Base-by-base conservation (phyloP, 306 rosid genomes). In the Vigna hirtella region DNA sequence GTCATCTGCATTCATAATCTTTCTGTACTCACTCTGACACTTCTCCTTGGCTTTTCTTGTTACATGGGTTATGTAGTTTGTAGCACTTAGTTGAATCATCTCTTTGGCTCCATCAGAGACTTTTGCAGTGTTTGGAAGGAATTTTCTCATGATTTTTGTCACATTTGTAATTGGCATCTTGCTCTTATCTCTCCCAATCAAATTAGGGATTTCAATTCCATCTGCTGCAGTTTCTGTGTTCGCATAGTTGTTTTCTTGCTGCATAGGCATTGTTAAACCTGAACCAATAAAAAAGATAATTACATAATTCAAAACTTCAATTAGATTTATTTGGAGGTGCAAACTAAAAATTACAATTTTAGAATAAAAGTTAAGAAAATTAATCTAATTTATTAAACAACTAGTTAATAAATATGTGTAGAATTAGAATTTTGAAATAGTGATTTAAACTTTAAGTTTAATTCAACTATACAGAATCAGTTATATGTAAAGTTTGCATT, bases 31-130 rank as follows among this genome's bases (percentile, higher is more conserved):
- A 0, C 22, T 30, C 10, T 53, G 2, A 7, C 70, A 53, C 55
- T 20, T 38, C 6, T 73, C 75, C 0, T 6, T 42, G 12, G 83
- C 79, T 24, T 73, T 80, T 18, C 5, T 47, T 0, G 69, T 73
- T 3, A 80, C 10, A 4, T 28, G 20, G 5, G 10, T 30, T 9
- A 80, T 66, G 79, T n/a, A 80, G 22, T 30, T 10, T 14, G 83
- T 53, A 26, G 48, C 30, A 55, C 61, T 7, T 45, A 30, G 43
- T 32, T 74, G 62, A 20, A 57, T 20, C 11, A 73, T 14, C 7
- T 28, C 55, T 7, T 73, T 66, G 2, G 70, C 51, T 2, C 4
- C 42, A 0, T 55, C n/a, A 2, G 73, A 43, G 12, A 80, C 7
- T 65, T 32, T 55, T 30, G 32, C 22, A 6, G 66, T 10, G 3